Evolutionary conservation across 495 filamentous ascomycete species (phyloP).

Genomic region (Monascus purpureus): DNA sequence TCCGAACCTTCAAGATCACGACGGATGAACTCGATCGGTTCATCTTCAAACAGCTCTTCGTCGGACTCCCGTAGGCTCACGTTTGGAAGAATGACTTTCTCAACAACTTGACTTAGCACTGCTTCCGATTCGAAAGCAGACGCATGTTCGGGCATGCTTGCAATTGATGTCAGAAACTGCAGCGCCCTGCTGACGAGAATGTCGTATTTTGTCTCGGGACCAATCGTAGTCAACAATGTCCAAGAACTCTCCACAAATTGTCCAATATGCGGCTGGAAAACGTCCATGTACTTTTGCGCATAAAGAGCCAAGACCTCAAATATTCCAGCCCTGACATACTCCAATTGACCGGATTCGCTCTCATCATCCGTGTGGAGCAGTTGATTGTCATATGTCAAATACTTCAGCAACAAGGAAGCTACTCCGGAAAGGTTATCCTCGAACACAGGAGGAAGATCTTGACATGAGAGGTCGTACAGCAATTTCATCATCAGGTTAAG

Average conservation of each 20-base stretch:
- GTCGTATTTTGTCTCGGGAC: slow-evolving; percentile 83
- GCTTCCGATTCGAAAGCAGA: slow-evolving; percentile 68
- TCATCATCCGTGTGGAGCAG: slow-evolving; percentile 73
- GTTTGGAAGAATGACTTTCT: slow-evolving; percentile 92
- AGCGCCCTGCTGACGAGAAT: slow-evolving; percentile 88
- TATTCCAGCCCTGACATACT: slow-evolving; percentile 80
- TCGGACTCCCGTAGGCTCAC: slow-evolving; percentile 81
- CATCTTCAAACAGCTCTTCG: slow-evolving; percentile 91
- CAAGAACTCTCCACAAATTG: slow-evolving; percentile 81
- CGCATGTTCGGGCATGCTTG: slow-evolving; percentile 61
- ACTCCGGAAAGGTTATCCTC: slow-evolving; percentile 70
- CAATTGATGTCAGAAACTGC: slow-evolving; percentile 84
- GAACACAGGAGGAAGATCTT: slow-evolving; percentile 89
- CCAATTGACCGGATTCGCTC: slow-evolving; percentile 67
- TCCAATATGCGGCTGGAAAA: slow-evolving; percentile 61
- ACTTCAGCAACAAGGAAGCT: slow-evolving; percentile 73
- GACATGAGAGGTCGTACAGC: slow-evolving; percentile 88
- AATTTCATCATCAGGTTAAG: slow-evolving; percentile 80
- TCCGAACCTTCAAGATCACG: slow-evolving; percentile 94
- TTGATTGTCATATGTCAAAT: slow-evolving; percentile 77
- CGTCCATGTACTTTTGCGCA: slow-evolving; percentile 87
- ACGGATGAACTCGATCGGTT: slow-evolving; percentile 96
- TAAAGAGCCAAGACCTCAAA: slow-evolving; percentile 80
- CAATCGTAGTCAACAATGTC: slow-evolving; percentile 75
- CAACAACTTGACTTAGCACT: slow-evolving; percentile 67